phyloP scores from a whole-genome alignment of 148 eudicot genomes.

The Chenopodium formosanum region DNA sequence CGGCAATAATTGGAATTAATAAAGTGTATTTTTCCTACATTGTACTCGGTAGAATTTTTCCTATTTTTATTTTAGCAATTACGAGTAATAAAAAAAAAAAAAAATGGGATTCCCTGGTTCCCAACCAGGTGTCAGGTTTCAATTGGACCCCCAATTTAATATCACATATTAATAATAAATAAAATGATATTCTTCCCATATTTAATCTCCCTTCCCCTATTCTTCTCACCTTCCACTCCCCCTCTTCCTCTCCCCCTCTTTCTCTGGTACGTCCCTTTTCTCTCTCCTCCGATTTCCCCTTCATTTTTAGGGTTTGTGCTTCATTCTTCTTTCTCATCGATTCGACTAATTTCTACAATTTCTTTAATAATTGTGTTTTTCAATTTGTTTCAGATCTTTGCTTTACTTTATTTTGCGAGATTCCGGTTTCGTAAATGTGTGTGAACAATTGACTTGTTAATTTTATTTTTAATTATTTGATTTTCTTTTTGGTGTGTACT shows the following conservation, averaged over 20 bases:
- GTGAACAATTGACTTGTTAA: not conserved
- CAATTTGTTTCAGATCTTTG: not conserved
- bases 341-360: not conserved
- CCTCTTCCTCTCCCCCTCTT: constrained; percentile 5
- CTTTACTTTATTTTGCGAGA: not conserved
- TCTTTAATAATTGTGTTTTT: not conserved
- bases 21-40: too few relatives aligned
- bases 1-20: too few relatives aligned
- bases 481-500: not conserved
- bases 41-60: too few relatives aligned
- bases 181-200: not conserved
- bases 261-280: constrained; percentile 25
- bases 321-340: not conserved
- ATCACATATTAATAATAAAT: too few relatives aligned
- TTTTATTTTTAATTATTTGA: not conserved
- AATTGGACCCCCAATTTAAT: constrained; percentile 8
- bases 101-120: not conserved
- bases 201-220: not conserved
- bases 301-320: not conserved
- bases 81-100: too few relatives aligned
- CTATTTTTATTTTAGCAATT: too few relatives aligned
- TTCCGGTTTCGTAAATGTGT: not conserved
- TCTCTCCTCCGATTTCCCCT: not conserved
- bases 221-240: not conserved
- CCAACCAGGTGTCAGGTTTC: constrained; percentile 18